Conservation (phyloP, 257 asterid species). For the Solanum neorickii region DNA sequence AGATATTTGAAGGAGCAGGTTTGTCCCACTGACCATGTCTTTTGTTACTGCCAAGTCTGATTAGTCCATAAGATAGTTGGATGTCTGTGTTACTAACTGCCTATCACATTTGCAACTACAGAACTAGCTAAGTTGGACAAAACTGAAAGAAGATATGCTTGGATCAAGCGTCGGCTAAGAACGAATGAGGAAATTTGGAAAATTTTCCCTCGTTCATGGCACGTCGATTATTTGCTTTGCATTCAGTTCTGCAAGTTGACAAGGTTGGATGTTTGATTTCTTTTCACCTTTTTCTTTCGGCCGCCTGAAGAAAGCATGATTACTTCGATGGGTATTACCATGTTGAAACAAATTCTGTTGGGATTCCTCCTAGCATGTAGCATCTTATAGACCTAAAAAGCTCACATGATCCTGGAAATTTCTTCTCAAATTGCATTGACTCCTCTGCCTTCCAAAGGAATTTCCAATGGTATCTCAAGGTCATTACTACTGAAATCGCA, state of each 20-base stretch:
- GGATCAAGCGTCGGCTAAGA: slow-evolving; percentile 92
- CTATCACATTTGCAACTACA: slow-evolving; percentile 19
- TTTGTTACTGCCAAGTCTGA: not conserved
- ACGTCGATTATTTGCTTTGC: slow-evolving; percentile 84
- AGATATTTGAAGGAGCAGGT: slow-evolving; percentile 99
- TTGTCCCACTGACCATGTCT: slow-evolving; percentile 10
- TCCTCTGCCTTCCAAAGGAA: not conserved
- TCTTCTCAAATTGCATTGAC: not conserved
- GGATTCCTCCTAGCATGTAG: not conserved
- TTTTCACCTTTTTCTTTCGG: not conserved
- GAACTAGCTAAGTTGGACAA: slow-evolving; percentile 90
- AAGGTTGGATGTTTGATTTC: slow-evolving; percentile 39
- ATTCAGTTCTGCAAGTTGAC: slow-evolving; percentile 98
- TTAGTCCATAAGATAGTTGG: slow-evolving; percentile 3
- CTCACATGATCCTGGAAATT: not conserved
- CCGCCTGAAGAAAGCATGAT: not conserved
- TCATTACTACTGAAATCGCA: not conserved
- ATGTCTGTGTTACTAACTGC: slow-evolving; percentile 5
- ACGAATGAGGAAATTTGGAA: slow-evolving; percentile 96
- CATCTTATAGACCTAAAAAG: not conserved
- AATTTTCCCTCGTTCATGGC: slow-evolving; percentile 88
- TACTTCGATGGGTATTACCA: not conserved
- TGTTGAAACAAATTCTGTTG: not conserved
- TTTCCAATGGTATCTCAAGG: not conserved
- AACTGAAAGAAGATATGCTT: slow-evolving; percentile 91